Evolutionary conservation across 148 eudicot genomes (phyloP), one percentile per base, ranked within the genome.

Genomic region (Rhododendron mucronatum): DNA sequence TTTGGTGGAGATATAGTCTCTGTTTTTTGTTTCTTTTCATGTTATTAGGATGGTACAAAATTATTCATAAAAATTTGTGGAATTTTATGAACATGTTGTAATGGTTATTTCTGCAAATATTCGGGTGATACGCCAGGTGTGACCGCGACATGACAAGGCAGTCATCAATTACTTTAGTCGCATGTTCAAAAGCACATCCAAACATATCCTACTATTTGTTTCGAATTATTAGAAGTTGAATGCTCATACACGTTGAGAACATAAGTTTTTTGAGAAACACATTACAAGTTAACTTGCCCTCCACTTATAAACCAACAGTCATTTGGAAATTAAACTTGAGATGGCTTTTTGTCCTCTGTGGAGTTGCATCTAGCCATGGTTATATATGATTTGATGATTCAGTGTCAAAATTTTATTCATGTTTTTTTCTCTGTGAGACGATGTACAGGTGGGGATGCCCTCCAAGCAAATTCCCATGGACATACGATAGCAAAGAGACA

Each of bases 401-500:
- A 6, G 35, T 69, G 37, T 63, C 71, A 23, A 8, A 9, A 21
- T 2, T 63, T 63, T 63, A 2, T 8, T 8, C 30, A 9, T 69
- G 9, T 21, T 81, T 23, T 7, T 41, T 10, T 80, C 30, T 69
- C 45, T 67, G n/a, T n/a, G 80, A 48, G 63, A 83, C 61, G 8
- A 59, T 82, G 48, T 30, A 86, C 88, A 95, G 99, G 94, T 97
- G 99, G 99, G 98, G 98, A 44, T 97, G 99, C 85, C 88, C 92
- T 83, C 98, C 98, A 51, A 97, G 99, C 92, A 95, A 97, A 78
- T 97, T 97, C 82, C 98, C 99, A 48, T 97, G 99, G 99, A 97
- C 97, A 28, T 97, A 95, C 88, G 89, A 91, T 9, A 89, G 94
- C 50, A 94, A 89, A 88, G 99, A 97, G 91, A 93, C 95, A 20